Base-by-base conservation (phyloP, 257 asterid genomes). In the Datura wrightii region DNA sequence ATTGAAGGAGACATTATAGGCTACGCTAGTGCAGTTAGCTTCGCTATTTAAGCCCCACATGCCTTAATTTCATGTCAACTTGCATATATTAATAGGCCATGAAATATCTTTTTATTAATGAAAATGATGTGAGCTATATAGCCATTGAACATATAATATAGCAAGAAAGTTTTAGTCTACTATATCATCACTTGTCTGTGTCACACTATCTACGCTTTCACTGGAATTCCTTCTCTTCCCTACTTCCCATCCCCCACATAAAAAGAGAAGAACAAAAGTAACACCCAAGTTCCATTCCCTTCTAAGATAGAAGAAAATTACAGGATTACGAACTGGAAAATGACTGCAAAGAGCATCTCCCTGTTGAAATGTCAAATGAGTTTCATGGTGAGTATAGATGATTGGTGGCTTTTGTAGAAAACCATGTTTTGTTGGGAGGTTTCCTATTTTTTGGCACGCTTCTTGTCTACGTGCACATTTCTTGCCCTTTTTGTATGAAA, bases 101-200 rank as follows among this genome's bases (percentile, higher is more conserved):
- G 58, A 60, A 19, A 11, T 46, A 19, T 72, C 58, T 72, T n/a
- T 70, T 13, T 46, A 10, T 46, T 11, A 18, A 46, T 72, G 58
- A 44, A 46, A 72, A 46, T 18, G 10, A 72, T 72, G 80, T 19
- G 58, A 19, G 3, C 80, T 10, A 24, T 39, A 58, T 72, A 72
- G 46, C 41, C 58, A 2, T 72, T 1, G 36, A 13, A 10, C 56
- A 46, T 46, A 44, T 15, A 46, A 5, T 19, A 72, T 46, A 44
- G 5, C 44, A 46, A 5, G 58, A 44, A 24, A 46, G 9, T 72
- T 72, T 48, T 72, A 8, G 44, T 72, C 41, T 72, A 44, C 56
- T n/a, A 72, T 72, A 72, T 72, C 80, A 18, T 44, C 58, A 72
- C 39, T 44, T 46, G n/a, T 71, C 80, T 71, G 41, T 72, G 80